Percentiles rank a stretch among this genome's conserved stretches.
phyloP scores from a whole-genome alignment of 2,329 filamentous ascomycete genomes.

The Epichloe amarillans region DNA sequence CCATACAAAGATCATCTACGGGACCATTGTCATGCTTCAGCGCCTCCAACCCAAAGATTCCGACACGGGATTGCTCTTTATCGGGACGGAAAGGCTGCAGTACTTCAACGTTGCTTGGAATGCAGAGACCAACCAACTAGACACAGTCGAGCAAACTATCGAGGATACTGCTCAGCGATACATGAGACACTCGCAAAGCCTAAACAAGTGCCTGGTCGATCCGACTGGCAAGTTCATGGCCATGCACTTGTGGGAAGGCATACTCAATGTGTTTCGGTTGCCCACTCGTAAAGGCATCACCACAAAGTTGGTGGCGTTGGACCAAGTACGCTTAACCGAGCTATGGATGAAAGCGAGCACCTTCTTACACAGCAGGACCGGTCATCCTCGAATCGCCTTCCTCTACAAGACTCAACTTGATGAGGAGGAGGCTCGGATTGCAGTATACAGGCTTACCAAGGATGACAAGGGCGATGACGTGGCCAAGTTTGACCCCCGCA shows the following conservation, averaged over 20 bases:
- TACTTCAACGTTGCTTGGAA: slow-evolving; percentile 91
- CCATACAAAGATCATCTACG: slow-evolving; percentile 63
- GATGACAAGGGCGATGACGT: slow-evolving; percentile 43
- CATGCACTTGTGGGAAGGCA: slow-evolving; percentile 47
- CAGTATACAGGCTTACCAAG: slow-evolving; percentile 43
- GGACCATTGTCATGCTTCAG: slow-evolving; percentile 75
- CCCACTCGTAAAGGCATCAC: slow-evolving; percentile 30
- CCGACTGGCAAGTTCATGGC: slow-evolving; percentile 53
- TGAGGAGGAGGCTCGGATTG: slow-evolving; percentile 39
- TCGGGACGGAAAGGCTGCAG: slow-evolving; percentile 78
- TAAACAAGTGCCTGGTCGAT: slow-evolving; percentile 73
- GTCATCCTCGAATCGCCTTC: slow-evolving; percentile 44
- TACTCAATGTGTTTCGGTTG: slow-evolving; percentile 41
- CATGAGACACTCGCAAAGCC: slow-evolving; percentile 67
- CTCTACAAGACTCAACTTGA: slow-evolving; percentile 42
- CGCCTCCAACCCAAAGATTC: slow-evolving; percentile 64
- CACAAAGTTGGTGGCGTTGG: slow-evolving; percentile 33
- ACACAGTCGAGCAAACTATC: slow-evolving; percentile 37
- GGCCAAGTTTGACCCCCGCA: slow-evolving; percentile 40
- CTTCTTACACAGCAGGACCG: slow-evolving; percentile 44
- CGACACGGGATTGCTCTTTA: slow-evolving; percentile 71
- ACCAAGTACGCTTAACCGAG: slow-evolving; percentile 43
- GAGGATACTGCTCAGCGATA: slow-evolving; percentile 43
- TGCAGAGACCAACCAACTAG: slow-evolving; percentile 33
- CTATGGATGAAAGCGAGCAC: slow-evolving; percentile 45